A percentile compares a stretch with the other conserved stretches of the same genome.
These are phyloP conservation scores for Aureobasidium vineae DNA, from an alignment of 2,329 filamentous ascomycete species.

Conservation along the genomic window DNA sequence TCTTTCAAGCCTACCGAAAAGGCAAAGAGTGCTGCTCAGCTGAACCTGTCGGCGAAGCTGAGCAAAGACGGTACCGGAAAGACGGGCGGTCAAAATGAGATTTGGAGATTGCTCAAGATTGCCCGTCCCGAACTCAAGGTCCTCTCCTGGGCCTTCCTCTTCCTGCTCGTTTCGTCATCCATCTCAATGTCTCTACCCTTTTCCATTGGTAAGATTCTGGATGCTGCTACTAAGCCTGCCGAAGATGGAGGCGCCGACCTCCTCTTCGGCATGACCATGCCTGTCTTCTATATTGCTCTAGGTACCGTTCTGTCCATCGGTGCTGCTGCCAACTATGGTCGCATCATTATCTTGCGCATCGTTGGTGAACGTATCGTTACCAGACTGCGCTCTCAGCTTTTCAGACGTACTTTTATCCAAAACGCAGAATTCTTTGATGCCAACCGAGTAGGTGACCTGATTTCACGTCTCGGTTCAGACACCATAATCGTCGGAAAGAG, in stretches of 20 bases:
- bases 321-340: constrained; percentile 86
- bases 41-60: constrained; percentile 84
- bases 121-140: constrained; percentile 79
- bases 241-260: constrained; percentile 64
- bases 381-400: constrained; percentile 82
- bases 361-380: constrained; percentile 94
- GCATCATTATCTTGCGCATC: constrained; percentile 88
- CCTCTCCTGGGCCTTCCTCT: constrained; percentile 75
- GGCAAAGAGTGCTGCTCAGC: constrained; percentile 78
- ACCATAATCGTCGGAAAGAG: constrained; percentile 98
- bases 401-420: constrained; percentile 89
- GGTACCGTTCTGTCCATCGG: constrained; percentile 73
- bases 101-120: constrained; percentile 85
- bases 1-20: constrained; percentile 75
- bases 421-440: constrained; percentile 99
- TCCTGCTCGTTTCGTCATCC: constrained; percentile 82
- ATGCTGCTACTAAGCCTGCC: constrained; percentile 75
- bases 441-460: constrained; percentile 92
- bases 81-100: constrained; percentile 65
- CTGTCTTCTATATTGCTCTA: constrained; percentile 84
- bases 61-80: constrained; percentile 69
- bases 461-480: constrained; percentile 91
- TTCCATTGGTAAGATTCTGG: constrained; percentile 92
- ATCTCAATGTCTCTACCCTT: constrained; percentile 97
- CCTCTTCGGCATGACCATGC: constrained; percentile 79